A percentile compares a stretch with the other conserved stretches of the same genome.
Conservation (phyloP, 805 yeast species). For the Wickerhamiella cacticola region DNA sequence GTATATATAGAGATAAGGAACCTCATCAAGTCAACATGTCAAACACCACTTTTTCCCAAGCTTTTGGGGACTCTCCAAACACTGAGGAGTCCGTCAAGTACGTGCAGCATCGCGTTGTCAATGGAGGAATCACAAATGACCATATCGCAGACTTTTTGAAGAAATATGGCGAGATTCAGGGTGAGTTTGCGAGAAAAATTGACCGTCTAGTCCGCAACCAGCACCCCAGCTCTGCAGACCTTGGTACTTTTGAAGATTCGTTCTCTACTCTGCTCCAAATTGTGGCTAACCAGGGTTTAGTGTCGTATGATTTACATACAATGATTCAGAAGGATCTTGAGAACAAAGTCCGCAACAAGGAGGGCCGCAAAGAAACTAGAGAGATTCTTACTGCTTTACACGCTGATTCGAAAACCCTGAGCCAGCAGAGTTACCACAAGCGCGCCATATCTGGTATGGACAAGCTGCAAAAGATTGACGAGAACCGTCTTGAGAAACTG, state of each 20-base stretch:
- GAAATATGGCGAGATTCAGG: constrained; percentile 40
- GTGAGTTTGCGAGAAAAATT: constrained; percentile 38
- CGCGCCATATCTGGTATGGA: constrained; percentile 32
- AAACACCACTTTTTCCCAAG: not conserved
- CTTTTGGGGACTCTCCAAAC: constrained; percentile 1
- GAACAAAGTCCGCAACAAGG: constrained; percentile 9
- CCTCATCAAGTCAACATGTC: not conserved
- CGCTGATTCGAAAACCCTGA: constrained; percentile 9
- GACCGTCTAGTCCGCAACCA: constrained; percentile 20
- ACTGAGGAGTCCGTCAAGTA: constrained; percentile 4
- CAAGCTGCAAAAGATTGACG: constrained; percentile 36
- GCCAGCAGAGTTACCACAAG: constrained; percentile 7
- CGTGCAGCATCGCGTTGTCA: constrained; percentile 37
- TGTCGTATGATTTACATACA: not conserved
- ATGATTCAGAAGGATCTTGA: constrained; percentile 3
- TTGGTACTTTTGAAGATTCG: constrained; percentile 11
- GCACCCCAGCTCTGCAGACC: constrained; percentile 6
- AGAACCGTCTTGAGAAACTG: constrained; percentile 44
- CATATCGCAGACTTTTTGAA: constrained; percentile 52
- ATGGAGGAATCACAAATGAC: constrained; percentile 44
- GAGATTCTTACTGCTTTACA: not conserved
- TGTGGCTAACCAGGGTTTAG: constrained; percentile 6
- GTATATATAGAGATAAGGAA: not conserved
- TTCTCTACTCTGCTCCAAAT: constrained; percentile 1
- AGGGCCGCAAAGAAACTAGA: constrained; percentile 4